phyloP scores from a whole-genome alignment of 2,329 filamentous ascomycete genomes.

The Leptographium galeiforme region DNA sequence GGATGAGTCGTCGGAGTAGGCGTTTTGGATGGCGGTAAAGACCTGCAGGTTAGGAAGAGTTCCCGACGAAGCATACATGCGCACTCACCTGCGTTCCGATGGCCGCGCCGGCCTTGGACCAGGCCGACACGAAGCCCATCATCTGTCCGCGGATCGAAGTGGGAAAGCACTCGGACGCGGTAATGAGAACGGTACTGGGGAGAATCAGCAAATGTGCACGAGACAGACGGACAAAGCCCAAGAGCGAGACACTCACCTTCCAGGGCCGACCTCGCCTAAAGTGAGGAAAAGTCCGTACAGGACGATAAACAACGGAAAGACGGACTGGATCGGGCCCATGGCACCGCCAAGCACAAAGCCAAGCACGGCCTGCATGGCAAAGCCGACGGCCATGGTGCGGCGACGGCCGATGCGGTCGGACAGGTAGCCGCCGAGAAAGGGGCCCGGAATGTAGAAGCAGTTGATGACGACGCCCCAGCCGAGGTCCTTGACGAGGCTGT shows the following conservation, averaged over 20 bases:
- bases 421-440: slow-evolving; percentile 31
- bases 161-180: slow-evolving; percentile 31
- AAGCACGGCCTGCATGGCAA: slow-evolving; percentile 27
- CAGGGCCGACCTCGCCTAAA: slow-evolving; percentile 36
- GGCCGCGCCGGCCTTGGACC: slow-evolving; percentile 34
- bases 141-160: slow-evolving; percentile 35
- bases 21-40: slow-evolving; percentile 35
- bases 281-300: slow-evolving; percentile 36
- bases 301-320: slow-evolving; percentile 37
- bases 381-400: slow-evolving; percentile 37
- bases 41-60: slow-evolving; percentile 13
- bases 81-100: slow-evolving; percentile 27
- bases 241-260: slow-evolving; percentile 14
- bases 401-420: slow-evolving; percentile 35
- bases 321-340: slow-evolving; percentile 25
- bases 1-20: slow-evolving; percentile 21
- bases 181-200: slow-evolving; percentile 18
- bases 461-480: slow-evolving; percentile 34
- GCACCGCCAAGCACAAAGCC: slow-evolving; percentile 37
- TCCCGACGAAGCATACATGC: neutral
- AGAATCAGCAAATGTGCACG: too few relatives aligned
- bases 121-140: slow-evolving; percentile 31
- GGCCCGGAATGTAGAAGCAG: slow-evolving; percentile 35
- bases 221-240: neutral
- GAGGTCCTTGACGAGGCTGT: slow-evolving; percentile 27